These are phyloP conservation scores for Leccinum variabile DNA, from an alignment of 1,284 basidiomycete species.

Conservation along the genomic window DNA sequence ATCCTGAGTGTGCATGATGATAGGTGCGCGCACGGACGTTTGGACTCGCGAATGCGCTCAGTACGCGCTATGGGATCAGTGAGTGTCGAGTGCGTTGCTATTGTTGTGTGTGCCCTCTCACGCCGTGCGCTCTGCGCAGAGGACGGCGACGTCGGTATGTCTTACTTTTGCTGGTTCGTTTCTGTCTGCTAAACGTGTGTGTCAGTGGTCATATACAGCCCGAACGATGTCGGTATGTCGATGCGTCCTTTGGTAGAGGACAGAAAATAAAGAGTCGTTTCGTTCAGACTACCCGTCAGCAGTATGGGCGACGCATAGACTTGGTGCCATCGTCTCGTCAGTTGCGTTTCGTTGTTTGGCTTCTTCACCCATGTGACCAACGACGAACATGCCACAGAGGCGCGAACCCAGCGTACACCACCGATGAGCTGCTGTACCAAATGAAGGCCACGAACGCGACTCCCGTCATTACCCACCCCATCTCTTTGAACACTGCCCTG, in stretches of 20 bases:
- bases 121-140: conserved; percentile 12
- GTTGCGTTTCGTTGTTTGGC: conserved; percentile 21
- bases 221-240: conserved; percentile 63
- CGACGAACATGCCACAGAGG: conserved; percentile 28
- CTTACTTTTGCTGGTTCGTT: background rate
- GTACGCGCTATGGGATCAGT: conserved; percentile 58
- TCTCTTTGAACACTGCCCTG: conserved; percentile 49
- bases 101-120: conserved; percentile 5
- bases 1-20: background rate
- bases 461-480: conserved; percentile 61
- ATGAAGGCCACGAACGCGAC: conserved; percentile 53
- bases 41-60: conserved; percentile 63
- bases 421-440: conserved; percentile 66
- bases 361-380: background rate
- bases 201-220: conserved; percentile 63
- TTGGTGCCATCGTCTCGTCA: conserved; percentile 67
- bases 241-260: conserved; percentile 10
- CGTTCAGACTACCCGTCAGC: conserved; percentile 65
- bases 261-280: no score
- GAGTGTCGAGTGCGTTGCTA: conserved; percentile 24
- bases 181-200: conserved; percentile 9
- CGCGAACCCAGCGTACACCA: conserved; percentile 69
- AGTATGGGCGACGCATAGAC: conserved; percentile 68
- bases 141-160: conserved; percentile 53
- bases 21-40: conserved; percentile 53